Base-by-base conservation (phyloP, 1,139 yeast species). In the Candida glucosophila region DNA sequence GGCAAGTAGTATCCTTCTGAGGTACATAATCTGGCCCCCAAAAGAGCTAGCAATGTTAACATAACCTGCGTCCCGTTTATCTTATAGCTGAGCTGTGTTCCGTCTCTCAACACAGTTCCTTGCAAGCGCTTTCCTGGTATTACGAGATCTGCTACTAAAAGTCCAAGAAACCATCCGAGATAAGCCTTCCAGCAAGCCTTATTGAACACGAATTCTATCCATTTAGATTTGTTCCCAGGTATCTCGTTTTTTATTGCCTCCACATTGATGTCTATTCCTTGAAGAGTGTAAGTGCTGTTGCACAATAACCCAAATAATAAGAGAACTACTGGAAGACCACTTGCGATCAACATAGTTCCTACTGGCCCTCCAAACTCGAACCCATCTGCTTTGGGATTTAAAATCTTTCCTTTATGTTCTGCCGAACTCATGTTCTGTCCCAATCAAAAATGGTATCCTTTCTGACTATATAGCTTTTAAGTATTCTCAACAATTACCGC, bases 101-200 rank as follows among this genome's bases (percentile, higher is more conserved):
- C 92, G 45, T 86, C 95, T 40, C 96, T 67, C 34, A 90, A 58
- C 26, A 50, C 52, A 3, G 78, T 72, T 14, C 99, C 99, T 22
- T 68, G 44, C 37, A 74, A 62, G 17, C 50, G 46, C 23, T 62
- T 66, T 0, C 98, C 97, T 2, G 97, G 97, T 16, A 85, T 55
- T 6, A 77, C 40, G 10, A 68, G 47, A 47, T 85, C 96, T 22
- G 83, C 54, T 0, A 67, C 28, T 5, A 73, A 78, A 32, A 90
- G 62, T 0, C 64, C 64, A 28, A 64, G 60, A 44, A 85, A 79
- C 97, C 98, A 90, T 1, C 54, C 38, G n/a, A 72, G 35, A 47
- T 88, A 90, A 4, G 68, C 79, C 5, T 47, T 48, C 79, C 94
- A 73, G 8, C 77, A 68, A 10, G 51, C 48, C 23, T 33, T 35